These are phyloP conservation scores for Rhododendron ovatum DNA, from an alignment of 148 eudicot genomes.

Conservation along the genomic window DNA sequence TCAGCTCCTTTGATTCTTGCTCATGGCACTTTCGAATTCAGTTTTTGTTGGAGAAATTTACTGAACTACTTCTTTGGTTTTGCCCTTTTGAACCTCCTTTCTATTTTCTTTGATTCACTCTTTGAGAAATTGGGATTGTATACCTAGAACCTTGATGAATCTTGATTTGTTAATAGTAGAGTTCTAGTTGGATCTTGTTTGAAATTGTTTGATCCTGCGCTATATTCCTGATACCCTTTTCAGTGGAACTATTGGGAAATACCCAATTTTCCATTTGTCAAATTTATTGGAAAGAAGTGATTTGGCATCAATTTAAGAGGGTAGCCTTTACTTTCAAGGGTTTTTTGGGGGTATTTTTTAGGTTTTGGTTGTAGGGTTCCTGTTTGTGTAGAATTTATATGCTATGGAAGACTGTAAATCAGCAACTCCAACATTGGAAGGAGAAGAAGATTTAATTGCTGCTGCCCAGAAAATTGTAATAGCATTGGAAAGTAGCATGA, in stretches of 20 bases:
- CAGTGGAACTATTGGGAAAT: constrained; percentile 3
- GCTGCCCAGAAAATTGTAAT: constrained; percentile 58
- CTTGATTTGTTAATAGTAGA: not conserved
- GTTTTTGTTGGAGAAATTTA: not conserved
- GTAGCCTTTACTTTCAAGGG: not conserved
- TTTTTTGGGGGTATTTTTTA: not conserved
- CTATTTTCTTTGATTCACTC: not conserved
- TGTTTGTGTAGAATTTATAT: not conserved
- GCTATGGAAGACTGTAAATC: constrained; percentile 48
- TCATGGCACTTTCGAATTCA: not conserved
- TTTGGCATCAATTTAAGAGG: not conserved
- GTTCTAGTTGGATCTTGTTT: constrained; percentile 5
- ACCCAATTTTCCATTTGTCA: not conserved
- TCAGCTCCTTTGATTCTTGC: constrained; percentile 5
- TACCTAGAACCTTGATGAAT: not conserved
- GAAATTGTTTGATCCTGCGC: not conserved
- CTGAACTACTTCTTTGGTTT: not conserved
- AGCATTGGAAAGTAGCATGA: constrained; percentile 56
- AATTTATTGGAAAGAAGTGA: not conserved
- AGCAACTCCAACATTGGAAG: constrained; percentile 34
- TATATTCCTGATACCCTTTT: not conserved
- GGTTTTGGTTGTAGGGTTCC: constrained; percentile 8
- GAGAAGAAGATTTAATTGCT: constrained; percentile 53
- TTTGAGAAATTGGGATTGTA: constrained; percentile 1
- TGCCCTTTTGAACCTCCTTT: not conserved